Percentiles rank a stretch among this genome's conserved stretches.
phyloP scores from a whole-genome alignment of 352 stramenopile genomes.

The Globisporangium ultimum region DNA sequence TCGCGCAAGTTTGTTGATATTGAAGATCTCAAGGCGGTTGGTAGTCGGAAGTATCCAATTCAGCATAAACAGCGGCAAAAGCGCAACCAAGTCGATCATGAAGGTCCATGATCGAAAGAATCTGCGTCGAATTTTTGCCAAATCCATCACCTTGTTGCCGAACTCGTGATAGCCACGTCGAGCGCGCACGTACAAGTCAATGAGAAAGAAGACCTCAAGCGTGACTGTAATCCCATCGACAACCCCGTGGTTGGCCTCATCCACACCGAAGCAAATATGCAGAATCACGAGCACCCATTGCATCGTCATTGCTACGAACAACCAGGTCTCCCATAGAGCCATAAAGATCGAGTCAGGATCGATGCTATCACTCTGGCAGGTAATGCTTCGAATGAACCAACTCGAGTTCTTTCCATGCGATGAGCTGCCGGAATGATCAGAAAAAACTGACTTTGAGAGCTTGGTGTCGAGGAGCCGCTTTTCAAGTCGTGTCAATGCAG shows the following conservation, averaged over 20 bases:
- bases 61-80: slow-evolving; percentile 34
- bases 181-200: slow-evolving; percentile 43
- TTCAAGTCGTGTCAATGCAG: slow-evolving; percentile 20
- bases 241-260: slow-evolving; percentile 14
- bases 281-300: slow-evolving; percentile 39
- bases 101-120: slow-evolving; percentile 41
- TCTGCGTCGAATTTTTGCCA: slow-evolving; percentile 20
- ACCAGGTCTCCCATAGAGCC: slow-evolving; percentile 34
- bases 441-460: slow-evolving; percentile 23
- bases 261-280: slow-evolving; percentile 40
- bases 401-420: background rate
- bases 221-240: slow-evolving; percentile 26
- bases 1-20: slow-evolving; percentile 52
- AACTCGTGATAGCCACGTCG: slow-evolving; percentile 42
- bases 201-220: slow-evolving; percentile 38
- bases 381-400: slow-evolving; percentile 3
- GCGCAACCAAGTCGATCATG: slow-evolving; percentile 31
- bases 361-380: slow-evolving; percentile 13
- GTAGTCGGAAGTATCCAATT: slow-evolving; percentile 26
- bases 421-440: background rate
- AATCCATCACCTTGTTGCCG: slow-evolving; percentile 54
- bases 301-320: slow-evolving; percentile 44
- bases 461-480: slow-evolving; percentile 26
- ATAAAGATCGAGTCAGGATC: slow-evolving; percentile 36
- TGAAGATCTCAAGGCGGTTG: slow-evolving; percentile 31